Evolutionary conservation across 192 early-diverging fungal genomes (phyloP).

Genomic region (Backusella parvicylindrica): DNA sequence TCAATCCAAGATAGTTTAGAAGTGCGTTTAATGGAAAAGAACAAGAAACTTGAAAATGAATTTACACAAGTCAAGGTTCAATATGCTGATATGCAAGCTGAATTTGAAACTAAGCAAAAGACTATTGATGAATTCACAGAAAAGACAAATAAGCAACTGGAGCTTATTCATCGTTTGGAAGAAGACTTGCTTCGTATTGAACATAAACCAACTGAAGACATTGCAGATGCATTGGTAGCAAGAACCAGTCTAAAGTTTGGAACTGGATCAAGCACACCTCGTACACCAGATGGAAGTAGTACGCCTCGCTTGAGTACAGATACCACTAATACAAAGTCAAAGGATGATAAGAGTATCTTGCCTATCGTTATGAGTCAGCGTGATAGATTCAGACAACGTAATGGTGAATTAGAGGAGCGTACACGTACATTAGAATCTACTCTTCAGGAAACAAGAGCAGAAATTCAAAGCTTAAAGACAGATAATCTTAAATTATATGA

Average conservation of each 20-base stretch:
- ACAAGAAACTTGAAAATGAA: constrained; percentile 75
- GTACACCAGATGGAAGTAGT: constrained; percentile 1
- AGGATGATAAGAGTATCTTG: constrained; percentile 55
- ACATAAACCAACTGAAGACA: constrained; percentile 3
- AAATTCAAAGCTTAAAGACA: constrained; percentile 63
- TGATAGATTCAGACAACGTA: constrained; percentile 85
- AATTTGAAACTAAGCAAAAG: constrained; percentile 23
- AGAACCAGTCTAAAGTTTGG: not conserved
- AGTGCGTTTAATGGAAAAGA: constrained; percentile 75
- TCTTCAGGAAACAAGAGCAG: constrained; percentile 57
- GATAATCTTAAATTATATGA: constrained; percentile 93
- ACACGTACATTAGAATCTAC: constrained; percentile 44
- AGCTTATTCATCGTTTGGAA: constrained; percentile 50
- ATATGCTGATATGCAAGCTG: constrained; percentile 28
- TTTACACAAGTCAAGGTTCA: constrained; percentile 56
- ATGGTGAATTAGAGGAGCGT: constrained; percentile 80
- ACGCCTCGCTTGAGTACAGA: not conserved
- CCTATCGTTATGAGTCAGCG: constrained; percentile 87
- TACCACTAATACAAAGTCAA: not conserved
- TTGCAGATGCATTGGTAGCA: constrained; percentile 3
- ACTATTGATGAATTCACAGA: constrained; percentile 32
- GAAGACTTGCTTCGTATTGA: constrained; percentile 53
- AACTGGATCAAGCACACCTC: not conserved
- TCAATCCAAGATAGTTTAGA: constrained; percentile 64
- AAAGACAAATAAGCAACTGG: constrained; percentile 38